These are phyloP conservation scores for Dichotomopilus funicola DNA, from an alignment of 2,329 filamentous ascomycete species.

Conservation along the genomic window DNA sequence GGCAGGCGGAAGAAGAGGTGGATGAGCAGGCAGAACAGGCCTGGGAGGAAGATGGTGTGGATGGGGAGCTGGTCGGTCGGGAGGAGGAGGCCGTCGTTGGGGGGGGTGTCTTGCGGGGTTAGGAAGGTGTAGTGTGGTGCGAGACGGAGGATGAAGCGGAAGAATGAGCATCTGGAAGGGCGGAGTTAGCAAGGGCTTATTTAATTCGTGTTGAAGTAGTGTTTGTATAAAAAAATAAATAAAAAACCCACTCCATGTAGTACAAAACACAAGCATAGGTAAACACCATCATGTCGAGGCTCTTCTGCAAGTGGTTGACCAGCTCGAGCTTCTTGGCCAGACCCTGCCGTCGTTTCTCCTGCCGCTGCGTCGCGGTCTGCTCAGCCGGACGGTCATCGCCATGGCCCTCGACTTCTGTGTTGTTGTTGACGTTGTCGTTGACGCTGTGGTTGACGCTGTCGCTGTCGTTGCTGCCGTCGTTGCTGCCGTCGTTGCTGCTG, in stretches of 20 bases:
- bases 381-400: slow-evolving; percentile 8
- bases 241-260: slow-evolving; percentile 56
- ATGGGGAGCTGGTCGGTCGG: slow-evolving; percentile 52
- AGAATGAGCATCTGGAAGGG: slow-evolving; percentile 53
- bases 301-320: slow-evolving; percentile 52
- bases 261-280: slow-evolving; percentile 60
- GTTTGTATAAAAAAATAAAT: neutral
- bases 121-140: slow-evolving; percentile 57
- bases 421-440: slow-evolving; percentile 1
- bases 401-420: slow-evolving; percentile 7
- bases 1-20: slow-evolving; percentile 52
- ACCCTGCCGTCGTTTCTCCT: slow-evolving; percentile 28
- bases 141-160: slow-evolving; percentile 54
- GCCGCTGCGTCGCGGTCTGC: slow-evolving; percentile 15
- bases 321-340: slow-evolving; percentile 53
- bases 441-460: too few relatives aligned
- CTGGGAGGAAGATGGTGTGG: slow-evolving; percentile 51
- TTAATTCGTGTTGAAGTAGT: neutral
- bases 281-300: slow-evolving; percentile 57
- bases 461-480: neutral
- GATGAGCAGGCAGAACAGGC: slow-evolving; percentile 53
- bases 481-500: slow-evolving; percentile 9
- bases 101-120: slow-evolving; percentile 32
- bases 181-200: neutral
- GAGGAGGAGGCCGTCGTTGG: slow-evolving; percentile 52